Base-by-base conservation (phyloP, 441 rosid genomes). In the Pelargonium citronellum region DNA sequence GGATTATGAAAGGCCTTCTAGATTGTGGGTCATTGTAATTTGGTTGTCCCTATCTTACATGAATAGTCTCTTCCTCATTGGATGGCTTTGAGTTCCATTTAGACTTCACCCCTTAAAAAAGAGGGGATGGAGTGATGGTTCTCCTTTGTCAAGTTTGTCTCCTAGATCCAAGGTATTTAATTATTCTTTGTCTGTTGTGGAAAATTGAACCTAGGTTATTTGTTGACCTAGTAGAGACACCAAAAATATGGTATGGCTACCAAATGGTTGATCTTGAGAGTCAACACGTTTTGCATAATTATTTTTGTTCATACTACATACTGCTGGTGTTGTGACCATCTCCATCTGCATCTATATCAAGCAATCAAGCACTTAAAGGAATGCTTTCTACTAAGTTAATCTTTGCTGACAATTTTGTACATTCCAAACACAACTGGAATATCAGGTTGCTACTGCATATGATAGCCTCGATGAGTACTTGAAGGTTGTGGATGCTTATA, bases 401-500 rank as follows among this genome's bases (percentile, higher is more conserved):
- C 76, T 55, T 74, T 51, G 66, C 16, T 57, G n/a, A 57, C 62
- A 57, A 41, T 12, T 66, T 30, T 17, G 30, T 71, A 49, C 66
- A 30, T 66, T 74, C 72, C 46, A 74, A 63, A 30, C 22, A 16
- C 72, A 49, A 67, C 24, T 65, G 39, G 67, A 64, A 72, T 75
- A 34, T 72, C 83, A 91, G 97, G 91, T 70, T 76, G 83, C 83
- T 68, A 75, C 78, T 72, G 80, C 82, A 72, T 85, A 81, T 76
- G 85, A 83, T 69, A 72, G 77, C 76, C 90, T 88, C 73, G 83
- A 83, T 79, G 89, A 86, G 75, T 89, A 84, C 85, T 73, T 93
- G 79, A 89, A 69, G 75, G 87, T 91, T 77, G 86, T 85, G 74
- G 98, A 93, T 75, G 87, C 95, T 74, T 93, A 84, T 79, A 74